Conservation (phyloP, 2,329 filamentous ascomycete genomes). For the Xenoacremonium recifei region DNA sequence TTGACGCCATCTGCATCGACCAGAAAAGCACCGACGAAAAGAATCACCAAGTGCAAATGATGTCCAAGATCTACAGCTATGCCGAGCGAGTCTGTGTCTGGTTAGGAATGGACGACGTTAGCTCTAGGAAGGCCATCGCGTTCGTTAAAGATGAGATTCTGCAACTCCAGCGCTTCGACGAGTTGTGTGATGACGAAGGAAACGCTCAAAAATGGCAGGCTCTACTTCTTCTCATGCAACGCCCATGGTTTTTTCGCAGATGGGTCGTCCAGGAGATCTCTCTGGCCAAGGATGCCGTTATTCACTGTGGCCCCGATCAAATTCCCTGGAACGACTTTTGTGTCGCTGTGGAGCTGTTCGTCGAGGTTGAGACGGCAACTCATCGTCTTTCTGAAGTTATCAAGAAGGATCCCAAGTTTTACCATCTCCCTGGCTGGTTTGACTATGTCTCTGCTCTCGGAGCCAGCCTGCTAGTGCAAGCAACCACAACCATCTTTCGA, state of each 20-base stretch:
- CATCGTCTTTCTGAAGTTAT: slow-evolving; percentile 1
- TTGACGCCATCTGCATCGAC: slow-evolving; percentile 1
- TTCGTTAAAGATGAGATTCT: slow-evolving; percentile 1
- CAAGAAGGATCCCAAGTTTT: slow-evolving; percentile 1
- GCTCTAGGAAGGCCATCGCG: background rate
- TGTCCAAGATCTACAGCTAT: slow-evolving; percentile 1
- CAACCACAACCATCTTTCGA: slow-evolving; percentile 1
- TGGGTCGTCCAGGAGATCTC: slow-evolving; percentile 1
- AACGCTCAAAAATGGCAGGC: slow-evolving; percentile 1
- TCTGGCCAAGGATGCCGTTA: background rate
- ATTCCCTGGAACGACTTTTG: slow-evolving; percentile 1
- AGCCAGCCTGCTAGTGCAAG: background rate
- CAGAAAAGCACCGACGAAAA: slow-evolving; percentile 1
- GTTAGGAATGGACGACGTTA: background rate
- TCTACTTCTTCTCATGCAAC: background rate
- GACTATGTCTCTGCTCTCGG: slow-evolving; percentile 1
- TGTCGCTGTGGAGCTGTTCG: slow-evolving; percentile 1
- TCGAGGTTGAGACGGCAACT: slow-evolving; percentile 1
- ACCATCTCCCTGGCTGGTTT: background rate
- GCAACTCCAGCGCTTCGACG: background rate
- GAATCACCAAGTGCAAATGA: slow-evolving; percentile 1
- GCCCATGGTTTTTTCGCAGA: slow-evolving; percentile 1
- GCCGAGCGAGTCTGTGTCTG: background rate
- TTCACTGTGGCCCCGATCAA: background rate
- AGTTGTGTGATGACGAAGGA: slow-evolving; percentile 1